Percentiles rank a stretch among this genome's conserved stretches.
Conservation (phyloP, 441 rosid genomes). For the Gossypium davidsonii region DNA sequence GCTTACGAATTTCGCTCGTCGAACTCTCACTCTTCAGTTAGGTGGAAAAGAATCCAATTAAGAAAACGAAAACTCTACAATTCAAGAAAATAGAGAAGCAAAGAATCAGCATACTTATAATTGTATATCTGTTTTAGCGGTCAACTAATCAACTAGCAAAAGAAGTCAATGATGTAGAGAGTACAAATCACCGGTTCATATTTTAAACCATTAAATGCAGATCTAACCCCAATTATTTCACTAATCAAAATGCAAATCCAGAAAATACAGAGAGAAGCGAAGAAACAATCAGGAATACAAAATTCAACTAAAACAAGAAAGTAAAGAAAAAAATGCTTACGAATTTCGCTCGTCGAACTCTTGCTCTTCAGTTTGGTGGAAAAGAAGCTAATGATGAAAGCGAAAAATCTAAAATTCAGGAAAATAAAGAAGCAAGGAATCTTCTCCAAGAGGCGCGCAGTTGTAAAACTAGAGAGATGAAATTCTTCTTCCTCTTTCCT, state of each 20-base stretch:
- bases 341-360: not conserved
- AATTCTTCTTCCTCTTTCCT: not conserved
- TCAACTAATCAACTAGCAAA: not conserved
- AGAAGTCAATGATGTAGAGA: not conserved
- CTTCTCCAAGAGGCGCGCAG: not conserved
- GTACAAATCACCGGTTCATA: no score
- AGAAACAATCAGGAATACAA: not conserved
- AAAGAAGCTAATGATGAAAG: not conserved
- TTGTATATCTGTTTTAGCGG: not conserved
- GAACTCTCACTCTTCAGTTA: not conserved
- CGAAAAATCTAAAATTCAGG: not conserved
- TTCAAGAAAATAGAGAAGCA: not conserved
- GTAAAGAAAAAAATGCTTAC: not conserved
- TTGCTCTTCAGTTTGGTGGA: not conserved
- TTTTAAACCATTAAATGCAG: not conserved
- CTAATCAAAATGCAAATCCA: not conserved
- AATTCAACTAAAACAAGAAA: not conserved
- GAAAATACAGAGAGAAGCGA: not conserved
- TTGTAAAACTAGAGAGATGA: not conserved
- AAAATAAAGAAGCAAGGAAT: not conserved
- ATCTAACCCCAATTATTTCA: not conserved
- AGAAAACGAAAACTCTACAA: not conserved
- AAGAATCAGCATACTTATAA: not conserved
- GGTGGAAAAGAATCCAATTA: not conserved
- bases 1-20: constrained; percentile 8